Evolutionary conservation across 495 filamentous ascomycete species (phyloP).

Genomic region (Penicillium bovifimosum): DNA sequence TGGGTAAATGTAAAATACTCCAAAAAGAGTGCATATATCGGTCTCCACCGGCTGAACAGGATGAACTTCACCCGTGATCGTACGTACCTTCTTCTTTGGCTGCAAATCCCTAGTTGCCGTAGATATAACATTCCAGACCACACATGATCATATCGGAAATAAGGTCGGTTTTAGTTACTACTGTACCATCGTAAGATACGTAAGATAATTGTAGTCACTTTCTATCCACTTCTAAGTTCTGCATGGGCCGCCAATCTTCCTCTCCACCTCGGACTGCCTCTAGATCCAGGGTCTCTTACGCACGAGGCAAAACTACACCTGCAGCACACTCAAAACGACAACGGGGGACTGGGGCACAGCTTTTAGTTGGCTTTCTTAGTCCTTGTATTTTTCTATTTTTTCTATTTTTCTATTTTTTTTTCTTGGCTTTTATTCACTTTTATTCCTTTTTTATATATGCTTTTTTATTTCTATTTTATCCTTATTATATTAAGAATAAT

Average conservation of each 20-base stretch:
- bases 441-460: conserved; percentile 5
- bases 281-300: conserved; percentile 33
- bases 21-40: background rate
- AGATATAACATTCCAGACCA: background rate
- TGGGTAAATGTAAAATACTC: background rate
- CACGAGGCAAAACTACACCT: conserved; percentile 35
- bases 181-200: too few relatives aligned
- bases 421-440: background rate
- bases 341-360: conserved; percentile 17
- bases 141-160: too few relatives aligned
- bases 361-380: conserved; percentile 15
- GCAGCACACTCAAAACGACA: conserved; percentile 32
- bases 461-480: conserved; percentile 1
- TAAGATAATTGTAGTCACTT: background rate
- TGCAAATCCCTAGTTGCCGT: background rate
- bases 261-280: conserved; percentile 22
- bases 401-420: background rate
- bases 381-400: conserved; percentile 6
- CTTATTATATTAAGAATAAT: conserved; percentile 3
- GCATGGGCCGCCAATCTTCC: conserved; percentile 25
- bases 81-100: background rate
- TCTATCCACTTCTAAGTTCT: conserved; percentile 1
- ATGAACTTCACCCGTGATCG: background rate
- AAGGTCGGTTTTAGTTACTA: too few relatives aligned
- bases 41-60: background rate